phyloP scores from a whole-genome alignment of 2,329 filamentous ascomycete species.

The Aspergillus oerlinghausenensis region DNA sequence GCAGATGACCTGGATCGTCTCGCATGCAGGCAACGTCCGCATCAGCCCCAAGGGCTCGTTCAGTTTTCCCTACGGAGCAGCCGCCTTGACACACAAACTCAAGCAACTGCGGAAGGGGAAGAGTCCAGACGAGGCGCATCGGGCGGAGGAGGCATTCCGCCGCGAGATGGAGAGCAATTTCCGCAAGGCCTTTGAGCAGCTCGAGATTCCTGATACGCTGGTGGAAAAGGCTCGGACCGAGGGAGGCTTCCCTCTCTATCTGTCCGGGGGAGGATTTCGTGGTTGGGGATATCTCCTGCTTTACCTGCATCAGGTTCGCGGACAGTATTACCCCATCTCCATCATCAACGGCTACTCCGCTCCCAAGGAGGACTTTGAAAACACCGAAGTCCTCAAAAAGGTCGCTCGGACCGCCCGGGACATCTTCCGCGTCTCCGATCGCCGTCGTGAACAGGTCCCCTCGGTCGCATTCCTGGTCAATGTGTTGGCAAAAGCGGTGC shows the following conservation, averaged over 20 bases:
- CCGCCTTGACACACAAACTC: slow-evolving; percentile 57
- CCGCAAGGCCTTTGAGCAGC: slow-evolving; percentile 53
- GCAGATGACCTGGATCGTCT: slow-evolving; percentile 64
- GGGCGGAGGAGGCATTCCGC: slow-evolving; percentile 35
- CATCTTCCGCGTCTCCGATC: slow-evolving; percentile 69
- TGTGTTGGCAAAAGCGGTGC: slow-evolving; percentile 63
- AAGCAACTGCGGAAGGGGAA: slow-evolving; percentile 39
- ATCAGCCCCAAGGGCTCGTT: slow-evolving; percentile 55
- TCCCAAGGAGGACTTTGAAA: slow-evolving; percentile 26
- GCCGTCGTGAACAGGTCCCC: slow-evolving; percentile 73
- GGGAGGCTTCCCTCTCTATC: slow-evolving; percentile 64
- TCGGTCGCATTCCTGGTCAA: slow-evolving; percentile 75
- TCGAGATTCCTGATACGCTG: slow-evolving; percentile 54
- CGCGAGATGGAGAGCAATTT: slow-evolving; percentile 52
- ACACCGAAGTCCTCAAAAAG: slow-evolving; percentile 22
- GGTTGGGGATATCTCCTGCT: slow-evolving; percentile 86
- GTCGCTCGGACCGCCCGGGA: slow-evolving; percentile 25
- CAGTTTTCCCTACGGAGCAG: slow-evolving; percentile 65
- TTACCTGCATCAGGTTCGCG: slow-evolving; percentile 63
- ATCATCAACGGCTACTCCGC: slow-evolving; percentile 74
- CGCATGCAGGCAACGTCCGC: slow-evolving; percentile 44
- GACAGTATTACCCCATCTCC: slow-evolving; percentile 69
- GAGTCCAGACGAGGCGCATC: slow-evolving; percentile 36
- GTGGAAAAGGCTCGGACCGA: slow-evolving; percentile 40
- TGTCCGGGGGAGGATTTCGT: slow-evolving; percentile 82